Conservation (phyloP, 2,329 filamentous ascomycete genomes). For the Colletotrichum sansevieriae region DNA sequence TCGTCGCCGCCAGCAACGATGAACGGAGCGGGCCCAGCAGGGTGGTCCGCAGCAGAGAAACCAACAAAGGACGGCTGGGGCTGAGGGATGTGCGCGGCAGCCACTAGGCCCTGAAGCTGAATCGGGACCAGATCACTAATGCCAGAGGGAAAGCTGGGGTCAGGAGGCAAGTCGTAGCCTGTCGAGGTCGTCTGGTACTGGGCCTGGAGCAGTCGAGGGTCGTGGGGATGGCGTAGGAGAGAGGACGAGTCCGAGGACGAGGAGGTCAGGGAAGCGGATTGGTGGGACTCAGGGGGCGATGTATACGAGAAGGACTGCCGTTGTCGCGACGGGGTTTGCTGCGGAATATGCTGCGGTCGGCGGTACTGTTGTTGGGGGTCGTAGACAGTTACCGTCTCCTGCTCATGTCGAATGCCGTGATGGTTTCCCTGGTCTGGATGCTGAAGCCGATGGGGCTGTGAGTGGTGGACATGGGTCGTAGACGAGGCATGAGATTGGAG, state of each 20-base stretch:
- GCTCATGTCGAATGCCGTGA: not conserved
- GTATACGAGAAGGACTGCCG: not conserved
- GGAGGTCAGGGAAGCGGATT: conserved; percentile 5
- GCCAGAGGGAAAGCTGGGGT: conserved; percentile 17
- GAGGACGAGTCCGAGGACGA: conserved; percentile 21
- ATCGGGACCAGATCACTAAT: conserved; percentile 33
- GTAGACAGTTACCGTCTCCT: not conserved
- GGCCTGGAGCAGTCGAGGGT: conserved; percentile 39
- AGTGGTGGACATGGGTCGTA: not conserved
- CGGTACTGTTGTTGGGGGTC: conserved; percentile 10
- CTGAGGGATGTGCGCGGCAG: conserved; percentile 4
- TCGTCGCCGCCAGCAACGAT: conserved; percentile 22
- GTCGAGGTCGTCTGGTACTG: conserved; percentile 28
- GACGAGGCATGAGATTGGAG: conserved; percentile 11
- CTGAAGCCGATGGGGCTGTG: not conserved
- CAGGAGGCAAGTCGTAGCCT: conserved; percentile 8
- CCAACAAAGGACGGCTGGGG: conserved; percentile 10
- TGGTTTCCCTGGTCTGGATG: not conserved
- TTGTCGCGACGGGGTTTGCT: not conserved
- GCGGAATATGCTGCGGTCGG: not conserved
- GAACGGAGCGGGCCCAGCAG: conserved; percentile 17
- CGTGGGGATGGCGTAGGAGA: conserved; percentile 40
- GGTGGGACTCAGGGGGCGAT: conserved; percentile 3
- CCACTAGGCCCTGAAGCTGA: conserved; percentile 8
- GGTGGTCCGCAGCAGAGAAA: conserved; percentile 12